Base-by-base conservation (phyloP, 805 yeast genomes). In the Cephaloascus fragrans region DNA sequence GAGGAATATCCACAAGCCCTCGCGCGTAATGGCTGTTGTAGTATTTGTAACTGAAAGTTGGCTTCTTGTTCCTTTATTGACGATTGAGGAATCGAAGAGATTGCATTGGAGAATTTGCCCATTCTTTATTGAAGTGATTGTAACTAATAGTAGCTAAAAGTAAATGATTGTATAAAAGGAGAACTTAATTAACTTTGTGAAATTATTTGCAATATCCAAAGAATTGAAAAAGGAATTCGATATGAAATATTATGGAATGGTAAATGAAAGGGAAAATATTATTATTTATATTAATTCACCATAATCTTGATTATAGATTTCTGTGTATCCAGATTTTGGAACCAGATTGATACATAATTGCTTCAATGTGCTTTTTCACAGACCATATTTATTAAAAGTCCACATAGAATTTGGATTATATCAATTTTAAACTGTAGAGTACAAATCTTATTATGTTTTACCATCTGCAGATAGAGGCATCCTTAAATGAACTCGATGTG, bases 331-430 rank as follows among this genome's bases (percentile, higher is more conserved):
- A 23, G 6, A 23, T 6, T 8, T 23, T 23, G 28, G 28, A 23
- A 23, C 28, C 28, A 23, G 12, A 23, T 23, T 23, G 6, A 23
- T 23, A 23, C n/a, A n/a, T n/a, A 23, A 23, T 23, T 23, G 28
- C 28, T 23, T 23, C 28, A 23, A 23, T 6, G 6, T 23, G 12
- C 12, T 23, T 23, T 23, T 23, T 23, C 28, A 23, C 28, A 23
- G 28, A 23, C 28, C 28, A n/a, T n/a, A n/a, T n/a, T n/a, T n/a
- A n/a, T n/a, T n/a, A n/a, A n/a, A n/a, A n/a, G n/a, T n/a, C n/a
- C n/a, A n/a, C n/a, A n/a, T n/a, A n/a, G n/a, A n/a, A 67, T 43
- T 48, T 67, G 37, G 72, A 71, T 15, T 67, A 71, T n/a, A 23
- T 23, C 12, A 23, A 8, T 6, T 23, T 6, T 23, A 12, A 8